These are phyloP conservation scores for Prosopis cineraria DNA, from an alignment of 306 rosid species.

Conservation along the genomic window DNA sequence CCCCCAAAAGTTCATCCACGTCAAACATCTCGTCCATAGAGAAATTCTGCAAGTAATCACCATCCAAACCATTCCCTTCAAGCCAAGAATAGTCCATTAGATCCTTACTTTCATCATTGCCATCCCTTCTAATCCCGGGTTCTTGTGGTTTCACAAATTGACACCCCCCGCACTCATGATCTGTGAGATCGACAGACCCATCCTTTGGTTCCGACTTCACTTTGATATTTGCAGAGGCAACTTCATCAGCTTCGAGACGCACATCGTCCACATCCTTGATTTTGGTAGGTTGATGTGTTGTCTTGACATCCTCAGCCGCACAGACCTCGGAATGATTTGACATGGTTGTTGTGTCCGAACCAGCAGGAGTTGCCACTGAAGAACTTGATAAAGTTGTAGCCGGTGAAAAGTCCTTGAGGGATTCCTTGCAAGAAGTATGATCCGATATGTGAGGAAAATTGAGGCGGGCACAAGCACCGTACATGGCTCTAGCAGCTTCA, in stretches of 20 bases:
- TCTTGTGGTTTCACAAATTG: neutral
- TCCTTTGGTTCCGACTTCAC: slow-evolving; percentile 42
- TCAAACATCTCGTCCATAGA: slow-evolving; percentile 67
- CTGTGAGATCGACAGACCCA: slow-evolving; percentile 23
- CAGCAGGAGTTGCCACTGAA: slow-evolving; percentile 46
- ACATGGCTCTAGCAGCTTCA: slow-evolving; percentile 93
- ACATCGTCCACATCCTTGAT: slow-evolving; percentile 1
- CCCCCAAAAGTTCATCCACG: slow-evolving; percentile 61
- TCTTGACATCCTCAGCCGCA: slow-evolving; percentile 47
- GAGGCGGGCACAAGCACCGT: slow-evolving; percentile 77
- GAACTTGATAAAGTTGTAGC: slow-evolving; percentile 46
- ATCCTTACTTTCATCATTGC: slow-evolving; percentile 28
- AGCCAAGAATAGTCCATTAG: slow-evolving; percentile 39
- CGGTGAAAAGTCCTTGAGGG: slow-evolving; percentile 34
- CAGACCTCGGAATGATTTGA: slow-evolving; percentile 68
- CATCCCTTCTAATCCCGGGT: slow-evolving; percentile 11
- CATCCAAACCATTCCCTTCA: slow-evolving; percentile 23
- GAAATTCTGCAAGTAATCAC: slow-evolving; percentile 38
- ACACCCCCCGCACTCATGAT: slow-evolving; percentile 27
- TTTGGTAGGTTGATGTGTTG: neutral
- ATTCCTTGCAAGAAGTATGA: slow-evolving; percentile 31
- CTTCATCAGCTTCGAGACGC: slow-evolving; percentile 27
- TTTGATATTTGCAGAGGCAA: slow-evolving; percentile 27
- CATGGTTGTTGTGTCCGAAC: slow-evolving; percentile 48
- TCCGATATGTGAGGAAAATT: slow-evolving; percentile 60